phyloP scores from a whole-genome alignment of 2,329 filamentous ascomycete species.

The Coniochaeta hoffmannii region DNA sequence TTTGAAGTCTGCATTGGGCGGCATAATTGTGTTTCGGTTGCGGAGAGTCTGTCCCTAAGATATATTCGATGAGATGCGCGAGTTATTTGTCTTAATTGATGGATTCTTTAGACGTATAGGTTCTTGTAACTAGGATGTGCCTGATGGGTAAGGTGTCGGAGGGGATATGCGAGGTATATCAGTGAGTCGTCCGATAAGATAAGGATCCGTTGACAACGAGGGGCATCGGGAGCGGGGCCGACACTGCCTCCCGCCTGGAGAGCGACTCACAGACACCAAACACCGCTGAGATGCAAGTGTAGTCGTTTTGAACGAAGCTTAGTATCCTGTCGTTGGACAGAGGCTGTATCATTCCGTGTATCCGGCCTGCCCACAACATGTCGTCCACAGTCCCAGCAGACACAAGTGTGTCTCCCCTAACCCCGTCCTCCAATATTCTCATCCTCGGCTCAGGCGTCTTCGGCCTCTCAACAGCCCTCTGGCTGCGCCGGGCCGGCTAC shows the following conservation, averaged over 20 bases:
- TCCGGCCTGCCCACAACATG: background rate
- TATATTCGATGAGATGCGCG: background rate
- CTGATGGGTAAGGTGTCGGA: too few species aligned
- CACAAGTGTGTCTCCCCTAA: background rate
- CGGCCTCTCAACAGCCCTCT: constrained; percentile 6
- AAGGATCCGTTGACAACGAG: too few species aligned
- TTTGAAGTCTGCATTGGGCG: constrained; percentile 24
- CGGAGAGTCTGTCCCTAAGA: background rate
- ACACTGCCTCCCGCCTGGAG: too few species aligned
- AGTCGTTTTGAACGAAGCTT: too few species aligned
- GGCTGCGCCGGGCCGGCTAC: constrained; percentile 5
- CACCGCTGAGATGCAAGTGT: too few species aligned
- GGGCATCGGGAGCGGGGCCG: too few species aligned
- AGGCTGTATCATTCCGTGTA: too few species aligned
- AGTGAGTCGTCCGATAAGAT: background rate
- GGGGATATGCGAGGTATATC: too few species aligned
- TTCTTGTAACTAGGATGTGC: too few species aligned
- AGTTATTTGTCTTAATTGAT: background rate
- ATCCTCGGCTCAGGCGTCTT: constrained; percentile 8
- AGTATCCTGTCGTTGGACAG: too few species aligned
- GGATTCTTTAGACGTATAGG: too few species aligned
- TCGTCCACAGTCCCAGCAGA: background rate
- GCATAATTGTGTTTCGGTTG: background rate
- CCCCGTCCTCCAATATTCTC: background rate
- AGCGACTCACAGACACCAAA: too few species aligned